Evolutionary conservation across 2,329 filamentous ascomycete species (phyloP), one percentile per base, ranked within the genome.

Genomic region (Sporothrix variecibatus): DNA sequence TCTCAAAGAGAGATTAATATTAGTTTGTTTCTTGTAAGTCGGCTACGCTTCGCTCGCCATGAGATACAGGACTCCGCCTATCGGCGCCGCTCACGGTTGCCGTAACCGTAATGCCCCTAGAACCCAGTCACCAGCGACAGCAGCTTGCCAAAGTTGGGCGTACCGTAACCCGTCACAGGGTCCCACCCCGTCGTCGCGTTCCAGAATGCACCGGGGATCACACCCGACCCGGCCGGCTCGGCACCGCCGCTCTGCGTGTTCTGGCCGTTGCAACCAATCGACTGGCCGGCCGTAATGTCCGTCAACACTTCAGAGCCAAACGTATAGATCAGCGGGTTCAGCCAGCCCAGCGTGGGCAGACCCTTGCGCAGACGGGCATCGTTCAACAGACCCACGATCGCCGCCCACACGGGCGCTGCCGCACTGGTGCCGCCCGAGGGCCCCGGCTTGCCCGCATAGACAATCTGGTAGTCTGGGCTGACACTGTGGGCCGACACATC

Each of bases 381-480:
- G 78, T 93, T 93, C 70, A 94, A 80, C 51, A 92, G 85, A 0
- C 88, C 85, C 68, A 94, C 82, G 76, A 94, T 86, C 17, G 86
- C 86, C 0, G 91, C 90, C 69, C 91, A 87, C 0, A 90, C 83
- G 0, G 92, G 92, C 0, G 88, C 83, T 2, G 91, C 87, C 0
- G 91, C 90, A 73, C 84, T 86, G 0, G 82, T 84, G 26, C 82
- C 82, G 17, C 81, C 82, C 1, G 79, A 77, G 11, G 56, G 72
- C 2, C 78, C 73, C 3, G 79, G 72, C 1, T 72, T 65, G 8
- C 78, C 80, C 43, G 80, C 79, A 51, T 80, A 80, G 69, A 84
- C 79, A 9, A 82, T 79, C 72, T 81, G 79, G 76, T 82, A 79
- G 71, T 75, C 43, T 12, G 77, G 75, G 28, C 65, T 60, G 43